These are phyloP conservation scores for Dipodascus albidus DNA, from an alignment of 805 yeast species.

Conservation along the genomic window DNA sequence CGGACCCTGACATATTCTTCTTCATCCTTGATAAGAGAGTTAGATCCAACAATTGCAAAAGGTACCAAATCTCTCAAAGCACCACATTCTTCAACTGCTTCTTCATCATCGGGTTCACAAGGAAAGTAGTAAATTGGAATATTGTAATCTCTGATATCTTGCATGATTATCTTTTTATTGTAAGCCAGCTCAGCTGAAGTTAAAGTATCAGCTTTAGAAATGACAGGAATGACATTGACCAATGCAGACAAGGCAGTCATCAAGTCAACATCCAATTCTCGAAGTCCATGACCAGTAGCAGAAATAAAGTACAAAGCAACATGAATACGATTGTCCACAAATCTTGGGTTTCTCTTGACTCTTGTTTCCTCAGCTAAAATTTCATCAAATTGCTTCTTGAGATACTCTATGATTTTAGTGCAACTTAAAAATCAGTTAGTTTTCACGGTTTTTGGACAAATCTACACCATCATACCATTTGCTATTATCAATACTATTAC, in stretches of 20 bases:
- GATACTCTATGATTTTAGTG: conserved; percentile 38
- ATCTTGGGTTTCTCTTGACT: conserved; percentile 73
- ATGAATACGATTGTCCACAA: conserved; percentile 66
- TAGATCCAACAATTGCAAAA: conserved; percentile 50
- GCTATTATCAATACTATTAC: conserved; percentile 58
- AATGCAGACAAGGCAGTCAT: conserved; percentile 58
- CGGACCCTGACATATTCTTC: conserved; percentile 37
- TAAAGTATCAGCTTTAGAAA: conserved; percentile 70
- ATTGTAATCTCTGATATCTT: conserved; percentile 44
- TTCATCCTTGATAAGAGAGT: conserved; percentile 26
- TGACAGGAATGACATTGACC: conserved; percentile 76
- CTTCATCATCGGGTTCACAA: conserved; percentile 47
- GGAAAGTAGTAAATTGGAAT: conserved; percentile 68
- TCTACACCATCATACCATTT: conserved; percentile 22
- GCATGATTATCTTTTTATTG: conserved; percentile 42
- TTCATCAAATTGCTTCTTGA: conserved; percentile 58
- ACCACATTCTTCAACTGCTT: conserved; percentile 23
- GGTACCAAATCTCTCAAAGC: conserved; percentile 41
- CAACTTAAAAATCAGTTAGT: no score
- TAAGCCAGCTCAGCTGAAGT: conserved; percentile 51
- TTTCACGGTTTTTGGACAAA: background rate
- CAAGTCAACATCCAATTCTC: conserved; percentile 61
- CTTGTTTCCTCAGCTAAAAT: conserved; percentile 77
- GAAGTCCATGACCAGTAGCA: conserved; percentile 37
- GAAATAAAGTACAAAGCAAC: conserved; percentile 70